These are phyloP conservation scores for Tetrapisispora iriomotensis DNA, from an alignment of 805 yeast genomes.

Conservation along the genomic window DNA sequence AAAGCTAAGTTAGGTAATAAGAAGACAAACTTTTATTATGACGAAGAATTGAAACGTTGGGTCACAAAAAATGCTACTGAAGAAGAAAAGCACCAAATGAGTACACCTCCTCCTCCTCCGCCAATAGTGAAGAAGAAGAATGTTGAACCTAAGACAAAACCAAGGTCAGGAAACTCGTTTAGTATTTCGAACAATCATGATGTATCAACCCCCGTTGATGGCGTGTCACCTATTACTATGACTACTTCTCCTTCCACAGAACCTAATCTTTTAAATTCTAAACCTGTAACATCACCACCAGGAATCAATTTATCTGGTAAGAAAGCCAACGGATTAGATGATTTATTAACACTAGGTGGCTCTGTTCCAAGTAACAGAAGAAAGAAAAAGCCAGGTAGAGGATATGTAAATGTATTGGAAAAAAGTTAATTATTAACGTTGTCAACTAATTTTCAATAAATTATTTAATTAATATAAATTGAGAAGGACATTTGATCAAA, in stretches of 20 bases:
- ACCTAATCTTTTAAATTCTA: neutral
- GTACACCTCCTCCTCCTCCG: slow-evolving; percentile 68
- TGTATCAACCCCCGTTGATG: neutral
- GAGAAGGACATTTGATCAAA: neutral
- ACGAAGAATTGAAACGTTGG: slow-evolving; percentile 82
- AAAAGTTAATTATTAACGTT: slow-evolving; percentile 13
- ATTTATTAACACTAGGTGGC: slow-evolving; percentile 30
- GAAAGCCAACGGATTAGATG: slow-evolving; percentile 38
- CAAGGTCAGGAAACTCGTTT: neutral
- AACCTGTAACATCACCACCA: neutral
- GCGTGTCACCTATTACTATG: too few relatives aligned
- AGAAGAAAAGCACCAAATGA: slow-evolving; percentile 53
- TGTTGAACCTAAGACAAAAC: neutral
- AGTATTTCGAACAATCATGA: neutral
- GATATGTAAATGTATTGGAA: slow-evolving; percentile 60
- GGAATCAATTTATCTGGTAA: slow-evolving; percentile 8
- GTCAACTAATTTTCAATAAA: too few relatives aligned
- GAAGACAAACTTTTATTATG: slow-evolving; percentile 56
- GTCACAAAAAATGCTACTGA: slow-evolving; percentile 57
- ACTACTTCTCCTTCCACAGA: neutral
- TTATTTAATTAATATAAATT: neutral
- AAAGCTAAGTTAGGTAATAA: slow-evolving; percentile 77
- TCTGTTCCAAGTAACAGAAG: slow-evolving; percentile 29
- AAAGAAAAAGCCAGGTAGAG: slow-evolving; percentile 41
- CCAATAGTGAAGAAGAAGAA: slow-evolving; percentile 33